Evolutionary conservation across 2,329 filamentous ascomycete species (phyloP), one percentile per base, ranked within the genome.

Genomic region (Nigrospora sphaerica): DNA sequence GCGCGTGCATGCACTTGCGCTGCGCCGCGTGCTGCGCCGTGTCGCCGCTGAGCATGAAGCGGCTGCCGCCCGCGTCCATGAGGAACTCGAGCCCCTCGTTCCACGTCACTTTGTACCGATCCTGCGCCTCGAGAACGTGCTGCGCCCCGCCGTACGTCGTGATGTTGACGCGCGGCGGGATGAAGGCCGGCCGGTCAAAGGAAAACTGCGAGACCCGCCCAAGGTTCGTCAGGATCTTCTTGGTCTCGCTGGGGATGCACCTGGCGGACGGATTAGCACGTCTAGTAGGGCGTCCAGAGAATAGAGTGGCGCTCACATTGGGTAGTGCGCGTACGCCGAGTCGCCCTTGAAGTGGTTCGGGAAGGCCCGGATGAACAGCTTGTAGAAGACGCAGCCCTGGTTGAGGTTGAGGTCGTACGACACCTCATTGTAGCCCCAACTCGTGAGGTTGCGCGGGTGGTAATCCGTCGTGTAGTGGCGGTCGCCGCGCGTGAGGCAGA

Each of bases 311-410:
- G 58, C 56, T 16, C 54, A 58, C 77, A 81, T 80, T n/a, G 83
- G 86, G 59, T 85, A 90, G 60, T 91, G 86, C 0, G 86, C 88
- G 52, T 92, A 95, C 46, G 91, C 81, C 1, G 85, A 90, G 68
- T 93, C 83, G 17, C 74, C 67, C 60, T 79, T 80, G 74, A 91
- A 92, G 67, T 89, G 85, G 53, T 86, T 76, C 1, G 88, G 89
- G 72, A 95, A 89, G 0, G 87, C 86, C 6, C 85, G 78, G 33
- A 88, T 71, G 61, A 91, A 85, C 33, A 95, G 75, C 70, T 93
- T 95, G 72, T 91, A 90, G 65, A 92, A 87, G 12, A 90, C 80
- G 54, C 85, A 89, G 40, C 89, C 88, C 59, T 93, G 83, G 64
- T 93, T 86, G 53, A 92, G 67, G 48, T 77, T 80, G 18, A 83